Evolutionary conservation across 768 basidiomycete species (phyloP), one percentile per base, ranked within the genome.

Genomic region (Tricholoma hemisulphureum): DNA sequence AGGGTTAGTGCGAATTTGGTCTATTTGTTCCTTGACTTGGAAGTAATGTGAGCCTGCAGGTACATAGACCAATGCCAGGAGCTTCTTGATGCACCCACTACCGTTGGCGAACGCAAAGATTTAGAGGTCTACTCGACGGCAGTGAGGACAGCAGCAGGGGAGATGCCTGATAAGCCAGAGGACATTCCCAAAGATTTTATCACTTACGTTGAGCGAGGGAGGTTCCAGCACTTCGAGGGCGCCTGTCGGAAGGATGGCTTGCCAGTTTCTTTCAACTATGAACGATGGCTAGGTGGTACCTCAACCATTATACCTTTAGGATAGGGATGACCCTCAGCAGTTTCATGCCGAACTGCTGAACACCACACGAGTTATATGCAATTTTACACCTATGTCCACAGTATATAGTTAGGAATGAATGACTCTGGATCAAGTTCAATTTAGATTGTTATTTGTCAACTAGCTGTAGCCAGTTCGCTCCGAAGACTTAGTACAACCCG

Each of bases 21-120:
- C 28, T 51, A 14, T 20, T 14, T 16, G 46, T 16, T 10, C 35
- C n/a, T 46, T 46, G 26, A 43, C 16, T 31, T 43, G n/a, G n/a
- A n/a, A n/a, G n/a, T 63, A 23, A 63, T 32, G 43, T 13, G 39
- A 21, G 20, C 34, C 23, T 13, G 16, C 53, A 89, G 87, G 50
- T 90, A 92, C 65, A 85, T 92, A 63, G 86, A 88, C 65, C 88
- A 91, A 66, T 86, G 81, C 61, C 80, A 86, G 56, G 83, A 86
- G 49, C 76, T 89, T 21, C 73, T 86, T 32, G 83, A 86, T 59
- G 77, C 82, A 2, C 82, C 83, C 28, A 77, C 77, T 49, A 76
- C 78, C 34, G 71, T 74, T 53, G 80, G 79, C n/a, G 85, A 86
- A 60, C 69, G 77, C 34, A 81, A 83, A 64, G 85, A 88, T 58